phyloP scores from a whole-genome alignment of 305 asterid species.

The Solanum chacoense region DNA sequence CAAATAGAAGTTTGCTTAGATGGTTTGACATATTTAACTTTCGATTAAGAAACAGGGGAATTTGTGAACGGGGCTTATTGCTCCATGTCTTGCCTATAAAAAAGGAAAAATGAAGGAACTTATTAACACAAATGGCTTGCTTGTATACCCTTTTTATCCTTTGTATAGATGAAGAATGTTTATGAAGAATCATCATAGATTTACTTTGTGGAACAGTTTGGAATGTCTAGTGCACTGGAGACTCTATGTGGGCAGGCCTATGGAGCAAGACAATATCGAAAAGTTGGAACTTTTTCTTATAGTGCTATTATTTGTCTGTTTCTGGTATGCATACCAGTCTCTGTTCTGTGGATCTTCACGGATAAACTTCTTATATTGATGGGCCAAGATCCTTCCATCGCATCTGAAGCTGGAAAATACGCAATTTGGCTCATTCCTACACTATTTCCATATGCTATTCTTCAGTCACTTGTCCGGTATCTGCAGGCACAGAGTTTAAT shows the following conservation, averaged over 20 bases:
- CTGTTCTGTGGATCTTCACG: slow-evolving; percentile 38
- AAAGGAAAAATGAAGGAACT: neutral
- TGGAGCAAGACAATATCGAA: slow-evolving; percentile 48
- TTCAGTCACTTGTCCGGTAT: slow-evolving; percentile 39
- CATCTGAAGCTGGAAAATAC: slow-evolving; percentile 37
- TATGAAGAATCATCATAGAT: neutral
- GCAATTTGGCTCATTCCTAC: slow-evolving; percentile 36
- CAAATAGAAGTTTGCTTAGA: neutral
- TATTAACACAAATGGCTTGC: neutral
- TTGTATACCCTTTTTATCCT: neutral
- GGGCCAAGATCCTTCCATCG: slow-evolving; percentile 41
- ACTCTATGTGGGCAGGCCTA: slow-evolving; percentile 59
- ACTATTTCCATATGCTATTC: slow-evolving; percentile 44
- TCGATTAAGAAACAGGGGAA: neutral
- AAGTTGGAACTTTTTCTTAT: slow-evolving; percentile 30
- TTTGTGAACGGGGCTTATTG: neutral
- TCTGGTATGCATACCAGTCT: slow-evolving; percentile 34
- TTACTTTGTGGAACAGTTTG: slow-evolving; percentile 28
- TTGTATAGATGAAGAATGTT: neutral
- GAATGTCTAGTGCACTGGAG: slow-evolving; percentile 63
- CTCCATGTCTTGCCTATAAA: neutral
- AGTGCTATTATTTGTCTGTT: slow-evolving; percentile 30
- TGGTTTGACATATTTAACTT: neutral
- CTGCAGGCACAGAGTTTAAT: slow-evolving; percentile 45
- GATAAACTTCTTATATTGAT: slow-evolving; percentile 31